Evolutionary conservation across 805 yeast genomes (phyloP), one percentile per base, ranked within the genome.

Genomic region (Groenewaldozyma salmanticensis): DNA sequence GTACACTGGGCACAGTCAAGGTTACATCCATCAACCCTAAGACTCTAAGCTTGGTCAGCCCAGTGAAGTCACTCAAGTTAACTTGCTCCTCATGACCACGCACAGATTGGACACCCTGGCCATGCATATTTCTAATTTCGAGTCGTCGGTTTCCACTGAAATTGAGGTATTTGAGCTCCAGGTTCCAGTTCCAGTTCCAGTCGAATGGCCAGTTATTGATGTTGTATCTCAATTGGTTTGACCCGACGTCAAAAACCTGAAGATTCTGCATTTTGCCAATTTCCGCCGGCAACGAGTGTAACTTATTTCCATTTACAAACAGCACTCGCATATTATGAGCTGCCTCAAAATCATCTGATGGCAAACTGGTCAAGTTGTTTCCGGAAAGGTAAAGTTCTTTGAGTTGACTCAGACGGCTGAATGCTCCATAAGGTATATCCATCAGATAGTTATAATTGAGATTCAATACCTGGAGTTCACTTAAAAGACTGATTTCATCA

Each of bases 1-100:
- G 97, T 5, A 88, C 82, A 11, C 81, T 71, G 13, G 87, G 79
- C 0, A 94, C 81, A 1, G 95, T 86, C 46, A 90, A 71, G 1
- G 98, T 92, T 19, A 92, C 94, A 66, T 92, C 99, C 80, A 92
- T 86, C 47, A 92, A 68, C 0, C 97, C 96, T 38, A 92, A 65
- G 7, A 83, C 74, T 47, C 72, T 74, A 46, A 92, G 62, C 31
- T 82, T 70, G 39, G 81, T 78, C 55, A 92, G 65, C 1, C 78
- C 75, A 45, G 87, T 88, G 53, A 88, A 74, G 45, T 80, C 83
- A 46, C 78, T 77, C 35, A 63, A 45, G 39, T 62, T 62, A 7
- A 52, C 49, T 11, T 51, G 53, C 18, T 38, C 42, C 22, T 38
- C 47, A 19, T 43, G 49, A 9, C 44, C 22, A 35, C 49, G 42